phyloP scores from a whole-genome alignment of 2,329 filamentous ascomycete genomes.

The Leptographium lundbergii region DNA sequence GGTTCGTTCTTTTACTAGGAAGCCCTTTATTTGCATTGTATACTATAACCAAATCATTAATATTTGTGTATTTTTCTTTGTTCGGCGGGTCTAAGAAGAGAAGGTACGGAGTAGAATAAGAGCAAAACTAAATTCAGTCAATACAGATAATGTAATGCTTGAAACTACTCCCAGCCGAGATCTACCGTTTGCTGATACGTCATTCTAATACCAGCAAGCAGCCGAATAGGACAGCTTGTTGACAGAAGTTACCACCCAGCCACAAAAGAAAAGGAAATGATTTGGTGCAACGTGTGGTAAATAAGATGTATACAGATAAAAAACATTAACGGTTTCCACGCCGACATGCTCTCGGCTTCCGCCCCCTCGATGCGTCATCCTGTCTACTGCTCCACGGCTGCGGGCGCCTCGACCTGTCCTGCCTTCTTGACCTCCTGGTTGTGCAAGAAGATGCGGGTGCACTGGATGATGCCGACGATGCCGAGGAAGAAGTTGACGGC shows the following conservation, averaged over 20 bases:
- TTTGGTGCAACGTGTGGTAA: background rate
- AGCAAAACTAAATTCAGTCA: background rate
- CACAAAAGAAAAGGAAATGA: background rate
- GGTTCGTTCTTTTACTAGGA: background rate
- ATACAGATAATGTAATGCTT: background rate
- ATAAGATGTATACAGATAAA: background rate
- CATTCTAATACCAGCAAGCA: too few species aligned
- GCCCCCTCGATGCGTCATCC: too few species aligned
- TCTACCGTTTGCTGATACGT: background rate
- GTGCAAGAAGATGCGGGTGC: conserved; percentile 54
- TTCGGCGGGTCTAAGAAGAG: background rate
- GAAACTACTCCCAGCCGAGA: background rate
- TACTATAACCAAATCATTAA: background rate
- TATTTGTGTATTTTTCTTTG: background rate
- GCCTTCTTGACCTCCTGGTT: conserved; percentile 2
- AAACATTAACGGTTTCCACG: background rate
- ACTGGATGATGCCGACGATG: conserved; percentile 72
- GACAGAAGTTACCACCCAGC: too few species aligned
- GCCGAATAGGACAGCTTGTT: too few species aligned
- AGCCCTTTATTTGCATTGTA: background rate
- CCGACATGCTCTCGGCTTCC: too few species aligned
- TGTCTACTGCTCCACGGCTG: background rate
- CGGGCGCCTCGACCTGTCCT: conserved; percentile 33
- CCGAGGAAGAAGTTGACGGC: conserved; percentile 98
- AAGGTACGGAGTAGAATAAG: background rate